Base-by-base conservation (phyloP, 2,329 filamentous ascomycete genomes). In the Pyrenochaeta sp. region DNA sequence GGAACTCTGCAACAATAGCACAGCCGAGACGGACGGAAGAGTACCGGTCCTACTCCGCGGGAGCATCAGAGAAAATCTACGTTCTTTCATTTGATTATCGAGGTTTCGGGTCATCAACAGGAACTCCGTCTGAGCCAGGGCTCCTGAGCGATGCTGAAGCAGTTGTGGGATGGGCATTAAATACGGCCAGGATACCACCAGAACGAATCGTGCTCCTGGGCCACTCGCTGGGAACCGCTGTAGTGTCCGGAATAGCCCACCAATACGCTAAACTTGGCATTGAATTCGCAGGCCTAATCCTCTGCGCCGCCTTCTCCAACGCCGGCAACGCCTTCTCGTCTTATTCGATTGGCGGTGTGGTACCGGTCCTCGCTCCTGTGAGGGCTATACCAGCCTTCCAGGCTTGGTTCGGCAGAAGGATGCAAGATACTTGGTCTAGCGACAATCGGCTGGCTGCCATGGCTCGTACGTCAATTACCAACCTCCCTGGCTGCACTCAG, bases 21-120 rank as follows among this genome's bases (percentile, higher is more conserved):
- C 91, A 96, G 72, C 87, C 86, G 50, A 84, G 88, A 69, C 87
- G 94, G 14, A 89, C 92, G 1, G 83, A 88, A 39, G 89, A 87
- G 53, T 96, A 96, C 72, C 90, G 93, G 57, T 83, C 87, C 23
- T 81, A 96, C 42, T 86, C 92, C 2, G 85, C 90, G 45, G 86
- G 87, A 4, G 72, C 81, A 0, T 74, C 70, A 14, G 72, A 73
- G 14, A 82, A 84, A 51, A 84, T 93, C 49, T 75, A 72, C 68
- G 85, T 97, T 20, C 80, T 97, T 12, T 84, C 91, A n/a, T 87
- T 97, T 60, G 93, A 97, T 79, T 97, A 97, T 73, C 89, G 93
- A 27, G 93, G 93, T 1, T 98, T 92, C 64, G 94, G 93, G 1
- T 83, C 86, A 41, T 96, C 91, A 5, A 91, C 88, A 0, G 94